Evolutionary conservation across 169 alveolate species (phyloP).

Genomic region (Plasmodium falciparum): DNA sequence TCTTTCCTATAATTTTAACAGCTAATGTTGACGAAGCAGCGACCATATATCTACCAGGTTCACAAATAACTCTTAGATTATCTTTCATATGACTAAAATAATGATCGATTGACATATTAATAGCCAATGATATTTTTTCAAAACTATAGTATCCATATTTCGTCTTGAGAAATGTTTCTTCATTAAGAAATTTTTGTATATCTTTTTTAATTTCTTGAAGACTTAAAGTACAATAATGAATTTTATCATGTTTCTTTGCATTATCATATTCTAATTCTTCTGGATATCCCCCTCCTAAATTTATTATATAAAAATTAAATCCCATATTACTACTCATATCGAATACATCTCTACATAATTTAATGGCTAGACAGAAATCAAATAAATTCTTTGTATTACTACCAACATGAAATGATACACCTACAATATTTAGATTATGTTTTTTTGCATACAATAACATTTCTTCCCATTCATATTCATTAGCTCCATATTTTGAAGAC

Average conservation of each 20-base stretch:
- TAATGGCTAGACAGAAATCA: conserved; percentile 71
- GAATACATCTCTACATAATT: conserved; percentile 45
- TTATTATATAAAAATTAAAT: conserved; percentile 39
- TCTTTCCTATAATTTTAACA: conserved; percentile 63
- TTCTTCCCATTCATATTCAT: conserved; percentile 67
- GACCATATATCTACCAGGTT: conserved; percentile 75
- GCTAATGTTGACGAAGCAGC: conserved; percentile 52
- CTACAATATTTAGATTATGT: conserved; percentile 28
- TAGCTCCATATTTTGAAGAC: conserved; percentile 74
- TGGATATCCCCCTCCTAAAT: conserved; percentile 76
- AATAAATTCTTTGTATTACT: conserved; percentile 62
- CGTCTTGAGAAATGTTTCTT: conserved; percentile 24
- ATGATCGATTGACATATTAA: conserved; percentile 67
- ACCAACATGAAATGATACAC: conserved; percentile 76
- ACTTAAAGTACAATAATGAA: conserved; percentile 33
- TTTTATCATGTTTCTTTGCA: conserved; percentile 38
- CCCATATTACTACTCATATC: conserved; percentile 20
- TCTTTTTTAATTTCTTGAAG: conserved; percentile 37
- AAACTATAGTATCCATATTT: conserved; percentile 39
- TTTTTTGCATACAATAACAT: conserved; percentile 28
- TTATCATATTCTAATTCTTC: conserved; percentile 69
- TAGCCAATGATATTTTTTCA: conserved; percentile 72
- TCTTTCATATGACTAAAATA: conserved; percentile 46
- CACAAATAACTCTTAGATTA: conserved; percentile 42
- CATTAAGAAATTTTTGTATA: conserved; percentile 27